Percentiles rank a stretch among this genome's conserved stretches.
phyloP scores from a whole-genome alignment of 441 rosid species.

The Populus hybrid region DNA sequence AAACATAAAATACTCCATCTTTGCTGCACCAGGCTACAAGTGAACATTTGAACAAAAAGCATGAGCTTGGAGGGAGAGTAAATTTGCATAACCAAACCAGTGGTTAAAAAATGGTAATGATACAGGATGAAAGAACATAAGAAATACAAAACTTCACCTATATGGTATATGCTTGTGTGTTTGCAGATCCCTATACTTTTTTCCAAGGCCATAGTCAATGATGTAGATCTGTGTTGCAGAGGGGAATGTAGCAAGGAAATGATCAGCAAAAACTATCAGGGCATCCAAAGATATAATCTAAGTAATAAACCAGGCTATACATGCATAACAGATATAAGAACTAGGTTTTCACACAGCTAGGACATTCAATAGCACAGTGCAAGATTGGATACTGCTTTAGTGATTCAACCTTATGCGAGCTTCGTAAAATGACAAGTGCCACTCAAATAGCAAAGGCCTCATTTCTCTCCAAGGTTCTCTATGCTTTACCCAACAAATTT shows the following conservation, averaged over 20 bases:
- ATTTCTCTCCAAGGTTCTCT: background rate
- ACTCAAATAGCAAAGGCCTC: background rate
- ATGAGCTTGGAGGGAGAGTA: background rate
- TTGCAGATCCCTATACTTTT: conserved; percentile 94
- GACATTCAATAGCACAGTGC: background rate
- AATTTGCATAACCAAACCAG: background rate
- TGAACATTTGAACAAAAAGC: background rate
- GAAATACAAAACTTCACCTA: conserved; percentile 41
- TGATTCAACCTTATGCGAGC: conserved; percentile 6
- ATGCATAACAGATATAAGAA: background rate
- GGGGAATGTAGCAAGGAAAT: background rate
- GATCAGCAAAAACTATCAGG: background rate
- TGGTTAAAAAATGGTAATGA: background rate
- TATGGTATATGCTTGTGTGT: conserved; percentile 97
- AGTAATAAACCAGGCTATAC: background rate
- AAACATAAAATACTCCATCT: background rate
- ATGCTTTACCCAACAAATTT: background rate
- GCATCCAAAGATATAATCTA: background rate
- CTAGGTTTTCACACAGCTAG: background rate
- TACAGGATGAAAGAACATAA: background rate
- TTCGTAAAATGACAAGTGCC: background rate
- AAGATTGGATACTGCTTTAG: background rate
- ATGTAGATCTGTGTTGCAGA: conserved; percentile 59
- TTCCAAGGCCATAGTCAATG: conserved; percentile 96
- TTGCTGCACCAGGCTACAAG: background rate